Evolutionary conservation across 2,329 filamentous ascomycete species (phyloP).

Genomic region (Volutella citrinella): DNA sequence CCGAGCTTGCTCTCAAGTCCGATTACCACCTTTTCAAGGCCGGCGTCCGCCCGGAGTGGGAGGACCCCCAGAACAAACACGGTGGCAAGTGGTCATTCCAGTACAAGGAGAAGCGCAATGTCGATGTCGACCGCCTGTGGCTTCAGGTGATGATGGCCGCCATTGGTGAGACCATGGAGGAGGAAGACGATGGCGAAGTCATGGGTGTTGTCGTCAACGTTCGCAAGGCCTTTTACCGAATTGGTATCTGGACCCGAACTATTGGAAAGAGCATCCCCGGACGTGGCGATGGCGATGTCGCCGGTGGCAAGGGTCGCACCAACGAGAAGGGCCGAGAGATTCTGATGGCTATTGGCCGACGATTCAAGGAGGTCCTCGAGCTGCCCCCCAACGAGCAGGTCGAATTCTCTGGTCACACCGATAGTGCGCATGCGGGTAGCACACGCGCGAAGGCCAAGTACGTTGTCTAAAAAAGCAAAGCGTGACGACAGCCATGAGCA

Average conservation of each 20-base stretch:
- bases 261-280: slow-evolving; percentile 80
- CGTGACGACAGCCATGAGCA: slow-evolving; percentile 11
- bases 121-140: slow-evolving; percentile 95
- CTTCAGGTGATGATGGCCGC: slow-evolving; percentile 94
- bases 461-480: slow-evolving; percentile 57
- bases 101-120: slow-evolving; percentile 91
- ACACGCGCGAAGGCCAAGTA: slow-evolving; percentile 96
- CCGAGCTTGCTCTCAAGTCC: slow-evolving; percentile 93
- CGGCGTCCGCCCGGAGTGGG: slow-evolving; percentile 96
- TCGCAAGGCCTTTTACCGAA: slow-evolving; percentile 95
- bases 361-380: slow-evolving; percentile 90
- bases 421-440: slow-evolving; percentile 88
- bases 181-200: slow-evolving; percentile 90
- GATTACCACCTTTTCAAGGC: slow-evolving; percentile 99
- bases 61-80: slow-evolving; percentile 97
- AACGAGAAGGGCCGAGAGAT: slow-evolving; percentile 82
- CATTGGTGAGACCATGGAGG: slow-evolving; percentile 96
- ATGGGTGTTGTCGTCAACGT: slow-evolving; percentile 99
- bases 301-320: slow-evolving; percentile 74
- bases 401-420: slow-evolving; percentile 96
- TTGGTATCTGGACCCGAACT: slow-evolving; percentile 95
- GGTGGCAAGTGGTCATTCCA: slow-evolving; percentile 98
- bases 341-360: slow-evolving; percentile 77
- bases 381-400: slow-evolving; percentile 73
- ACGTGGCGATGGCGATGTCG: slow-evolving; percentile 69